Base-by-base conservation (phyloP, 352 stramenopile genomes). In the Stramenopiles sp. region DNA sequence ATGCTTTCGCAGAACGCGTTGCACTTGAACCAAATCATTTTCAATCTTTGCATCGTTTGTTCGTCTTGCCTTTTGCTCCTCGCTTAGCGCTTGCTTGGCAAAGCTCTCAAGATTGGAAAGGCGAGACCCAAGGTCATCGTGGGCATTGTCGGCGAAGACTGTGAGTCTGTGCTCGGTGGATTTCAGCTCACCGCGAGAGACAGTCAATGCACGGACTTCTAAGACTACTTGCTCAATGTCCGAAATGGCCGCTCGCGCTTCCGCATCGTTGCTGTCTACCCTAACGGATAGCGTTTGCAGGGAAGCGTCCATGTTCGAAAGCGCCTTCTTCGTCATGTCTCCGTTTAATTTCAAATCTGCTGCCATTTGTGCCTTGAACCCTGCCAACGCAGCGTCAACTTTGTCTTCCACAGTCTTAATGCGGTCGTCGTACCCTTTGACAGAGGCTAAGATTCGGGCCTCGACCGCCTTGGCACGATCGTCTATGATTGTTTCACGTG, bases 301-400 rank as follows among this genome's bases (percentile, higher is more conserved):
- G 25, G 43, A 12, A 18, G 43, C 43, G 25, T 63, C 43, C 43
- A 63, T 63, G 25, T 63, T 63, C 12, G 43, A 63, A 18, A 63
- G 25, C 25, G 43, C 43, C 25, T 63, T 63, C 43, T 63, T 63
- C 25, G 43, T 63, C 12, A 25, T 18, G 43, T 63, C 43, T 63
- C 12, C 43, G 25, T 63, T 63, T 63, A 63, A 63, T 63, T 63
- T 63, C 25, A 63, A 63, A 63, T 63, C 43, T 63, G 43, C 43
- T 63, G 12, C 43, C 43, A 63, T 63, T 25, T 63, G 43, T 18
- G 43, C 43, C 25, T 63, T 63, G 25, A 63, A 63, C 12, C 43
- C 25, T 63, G 43, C 43, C 12, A 63, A 25, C 25, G 43, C 43
- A 18, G 43, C 43, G 25, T 63, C 43, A 18, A 63, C 43, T 18